Conservation (phyloP, 306 rosid genomes). For the Cicer chorassanicum region DNA sequence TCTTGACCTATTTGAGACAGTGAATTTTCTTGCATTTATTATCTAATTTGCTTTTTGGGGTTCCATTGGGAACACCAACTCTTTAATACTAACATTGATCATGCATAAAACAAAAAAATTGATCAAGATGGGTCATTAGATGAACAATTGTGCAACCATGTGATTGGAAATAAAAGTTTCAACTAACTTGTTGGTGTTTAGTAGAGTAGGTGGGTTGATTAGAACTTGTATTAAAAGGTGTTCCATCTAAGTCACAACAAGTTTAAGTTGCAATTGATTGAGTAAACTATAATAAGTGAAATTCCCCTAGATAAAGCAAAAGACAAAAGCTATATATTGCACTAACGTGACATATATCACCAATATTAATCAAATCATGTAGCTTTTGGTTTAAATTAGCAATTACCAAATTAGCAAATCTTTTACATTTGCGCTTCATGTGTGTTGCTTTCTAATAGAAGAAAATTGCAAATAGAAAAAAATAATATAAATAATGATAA, state of each 20-base stretch:
- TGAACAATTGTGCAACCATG: constrained; percentile 34
- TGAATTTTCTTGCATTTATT: constrained; percentile 15
- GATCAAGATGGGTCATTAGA: constrained; percentile 14
- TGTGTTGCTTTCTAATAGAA: neutral
- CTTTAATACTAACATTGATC: constrained; percentile 15
- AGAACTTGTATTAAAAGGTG: neutral
- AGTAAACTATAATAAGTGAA: constrained; percentile 14
- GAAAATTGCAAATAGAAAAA: neutral
- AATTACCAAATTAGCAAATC: neutral
- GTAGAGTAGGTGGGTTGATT: constrained; percentile 33
- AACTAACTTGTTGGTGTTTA: constrained; percentile 36
- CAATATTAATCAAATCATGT: constrained; percentile 3
- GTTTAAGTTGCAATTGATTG: neutral
- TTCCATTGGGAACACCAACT: constrained; percentile 36
- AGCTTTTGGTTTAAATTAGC: neutral
- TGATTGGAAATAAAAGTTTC: constrained; percentile 41
- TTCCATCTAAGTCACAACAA: constrained; percentile 31
- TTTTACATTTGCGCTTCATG: neutral
- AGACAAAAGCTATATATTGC: constrained; percentile 8
- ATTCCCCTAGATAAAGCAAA: constrained; percentile 28
- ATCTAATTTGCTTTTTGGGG: constrained; percentile 31
- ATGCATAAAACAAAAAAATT: constrained; percentile 20
- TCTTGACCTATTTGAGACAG: constrained; percentile 10
- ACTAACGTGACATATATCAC: constrained; percentile 15
- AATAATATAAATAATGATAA: neutral